Evolutionary conservation across 371 early-diverging fungal species (phyloP), one percentile per base, ranked within the genome.

Genomic region (Coemansia sp.): DNA sequence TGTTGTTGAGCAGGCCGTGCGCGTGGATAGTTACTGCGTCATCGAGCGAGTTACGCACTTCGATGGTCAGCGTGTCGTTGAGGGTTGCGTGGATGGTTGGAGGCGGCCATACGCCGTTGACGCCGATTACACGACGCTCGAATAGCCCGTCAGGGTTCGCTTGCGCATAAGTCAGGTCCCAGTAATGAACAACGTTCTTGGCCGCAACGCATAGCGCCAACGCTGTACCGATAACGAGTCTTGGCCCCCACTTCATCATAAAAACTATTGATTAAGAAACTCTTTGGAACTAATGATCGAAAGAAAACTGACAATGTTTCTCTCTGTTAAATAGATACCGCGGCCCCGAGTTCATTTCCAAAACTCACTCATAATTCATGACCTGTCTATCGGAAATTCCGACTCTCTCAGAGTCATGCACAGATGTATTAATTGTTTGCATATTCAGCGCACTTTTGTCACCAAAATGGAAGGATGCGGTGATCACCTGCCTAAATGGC

Each of bases 71-170:
- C 9, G 87, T 87, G 64, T 89, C 89, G 68, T 84, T 61, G 12
- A 65, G 53, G 16, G 61, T 20, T 20, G 59, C 69, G 14, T 70
- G 52, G 9, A 65, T 30, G 8, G 54, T 59, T 1, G 85, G 86
- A 56, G 84, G 87, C 83, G 93, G 93, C 87, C 88, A 92, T 20
- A 68, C 78, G 1, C 86, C 86, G 70, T 93, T 92, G 64, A 92
- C 85, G 47, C 92, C 93, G 11, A 80, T 80, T 54, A 92, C 88
- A 26, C 84, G 89, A 8, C 89, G 83, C 51, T 86, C 81, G 33
- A 62, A 67, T 11, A 84, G 71, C 20, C 88, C 88, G 68, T 90
- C 90, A 4, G 92, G 89, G 63, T 89, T 90, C 5, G 82, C 82
- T 11, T 57, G 67, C 26, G 88, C 84, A 58, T 89, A 91, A 16